phyloP scores from a whole-genome alignment of 1,284 basidiomycete genomes.

The Singerocomus inundabilis region DNA sequence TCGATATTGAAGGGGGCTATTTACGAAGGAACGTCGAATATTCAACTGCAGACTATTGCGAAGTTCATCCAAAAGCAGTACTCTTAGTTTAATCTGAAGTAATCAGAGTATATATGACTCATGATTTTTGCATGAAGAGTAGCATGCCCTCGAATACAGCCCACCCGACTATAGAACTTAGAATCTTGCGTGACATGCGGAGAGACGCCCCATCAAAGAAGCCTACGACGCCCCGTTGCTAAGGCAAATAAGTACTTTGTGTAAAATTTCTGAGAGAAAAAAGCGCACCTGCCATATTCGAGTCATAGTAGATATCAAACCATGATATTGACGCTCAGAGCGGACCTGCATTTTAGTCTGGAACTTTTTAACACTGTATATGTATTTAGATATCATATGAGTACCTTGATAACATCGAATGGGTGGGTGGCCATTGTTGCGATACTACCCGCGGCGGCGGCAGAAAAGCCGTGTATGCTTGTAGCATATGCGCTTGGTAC shows the following conservation, averaged over 20 bases:
- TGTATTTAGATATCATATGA: conserved; percentile 6
- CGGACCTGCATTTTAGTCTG: conserved; percentile 88
- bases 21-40: conserved; percentile 95
- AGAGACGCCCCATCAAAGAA: conserved; percentile 87
- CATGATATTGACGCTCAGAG: conserved; percentile 67
- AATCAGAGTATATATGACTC: background rate
- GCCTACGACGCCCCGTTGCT: conserved; percentile 72
- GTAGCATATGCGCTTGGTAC: conserved; percentile 43
- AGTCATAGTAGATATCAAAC: conserved; percentile 59
- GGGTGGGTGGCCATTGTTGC: conserved; percentile 85
- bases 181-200: conserved; percentile 81
- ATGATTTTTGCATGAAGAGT: conserved; percentile 50
- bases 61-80: conserved; percentile 86
- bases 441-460: conserved; percentile 74
- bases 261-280: background rate
- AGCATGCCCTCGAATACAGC: conserved; percentile 86
- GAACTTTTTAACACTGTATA: conserved; percentile 11
- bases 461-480: conserved; percentile 58
- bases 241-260: background rate
- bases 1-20: conserved; percentile 70
- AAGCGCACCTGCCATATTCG: conserved; percentile 67
- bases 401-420: conserved; percentile 87
- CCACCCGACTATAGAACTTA: conserved; percentile 93
- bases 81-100: conserved; percentile 33
- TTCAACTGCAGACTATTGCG: conserved; percentile 95